phyloP scores from a whole-genome alignment of 129 eudicot genomes.

The Chrysanthemum lavandulifolium region DNA sequence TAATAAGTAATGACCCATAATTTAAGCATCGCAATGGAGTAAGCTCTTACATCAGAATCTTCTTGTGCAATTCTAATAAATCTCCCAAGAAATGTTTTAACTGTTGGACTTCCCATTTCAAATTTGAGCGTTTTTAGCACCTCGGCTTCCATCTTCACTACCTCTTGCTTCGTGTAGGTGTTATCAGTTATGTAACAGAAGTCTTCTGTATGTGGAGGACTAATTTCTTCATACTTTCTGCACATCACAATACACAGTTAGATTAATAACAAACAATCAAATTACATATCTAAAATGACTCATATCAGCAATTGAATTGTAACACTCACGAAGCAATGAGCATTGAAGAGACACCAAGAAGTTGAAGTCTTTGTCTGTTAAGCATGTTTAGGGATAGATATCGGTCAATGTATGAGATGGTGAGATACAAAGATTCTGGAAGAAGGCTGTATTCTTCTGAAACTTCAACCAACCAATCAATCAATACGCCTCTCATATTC shows the following conservation, averaged over 20 bases:
- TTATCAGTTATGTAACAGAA: conserved; percentile 67
- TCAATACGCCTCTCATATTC: no score
- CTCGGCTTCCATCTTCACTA: no score
- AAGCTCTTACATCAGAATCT: conserved; percentile 36
- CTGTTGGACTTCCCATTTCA: conserved; percentile 53
- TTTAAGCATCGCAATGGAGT: neutral
- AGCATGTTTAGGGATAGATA: conserved; percentile 51
- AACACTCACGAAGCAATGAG: conserved; percentile 73
- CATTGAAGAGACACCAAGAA: conserved; percentile 27
- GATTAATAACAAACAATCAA: neutral
- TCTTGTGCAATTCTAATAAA: conserved; percentile 54
- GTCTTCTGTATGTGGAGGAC: conserved; percentile 53
- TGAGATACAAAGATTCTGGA: conserved; percentile 64
- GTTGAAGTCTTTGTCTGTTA: conserved; percentile 69
- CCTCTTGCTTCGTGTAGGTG: conserved; percentile 47
- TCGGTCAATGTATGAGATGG: conserved; percentile 18
- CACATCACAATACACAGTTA: neutral
- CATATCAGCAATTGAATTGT: neutral
- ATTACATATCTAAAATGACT: no score
- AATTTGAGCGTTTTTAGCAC: no score
- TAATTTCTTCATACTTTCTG: conserved; percentile 24
- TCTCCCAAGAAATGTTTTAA: conserved; percentile 60
- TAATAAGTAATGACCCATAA: neutral
- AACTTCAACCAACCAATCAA: no score
- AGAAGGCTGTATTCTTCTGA: conserved; percentile 46